Conservation (phyloP, 331 rosid species). For the Pyracantha coccinea region DNA sequence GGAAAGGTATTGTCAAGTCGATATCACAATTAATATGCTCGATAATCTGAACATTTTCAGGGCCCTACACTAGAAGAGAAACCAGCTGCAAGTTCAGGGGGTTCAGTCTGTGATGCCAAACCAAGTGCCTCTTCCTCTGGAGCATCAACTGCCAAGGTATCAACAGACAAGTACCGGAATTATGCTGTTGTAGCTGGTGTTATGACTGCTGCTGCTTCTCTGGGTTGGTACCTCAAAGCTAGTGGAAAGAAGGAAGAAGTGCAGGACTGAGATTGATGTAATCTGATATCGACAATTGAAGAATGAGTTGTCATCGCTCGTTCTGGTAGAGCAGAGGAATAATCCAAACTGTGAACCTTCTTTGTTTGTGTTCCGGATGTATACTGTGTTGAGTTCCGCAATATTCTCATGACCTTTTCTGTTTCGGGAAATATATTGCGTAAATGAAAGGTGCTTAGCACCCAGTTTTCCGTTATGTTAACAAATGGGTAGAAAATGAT, state of each 20-base stretch:
- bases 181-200: conserved; percentile 87
- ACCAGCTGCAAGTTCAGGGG: conserved; percentile 38
- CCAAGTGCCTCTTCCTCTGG: conserved; percentile 44
- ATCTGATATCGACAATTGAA: background rate
- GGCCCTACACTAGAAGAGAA: conserved; percentile 74
- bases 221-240: conserved; percentile 89
- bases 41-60: conserved; percentile 27
- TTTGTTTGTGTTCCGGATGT: background rate
- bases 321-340: conserved; percentile 1
- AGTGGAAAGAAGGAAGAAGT: conserved; percentile 84
- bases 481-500: background rate
- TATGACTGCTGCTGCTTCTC: conserved; percentile 44
- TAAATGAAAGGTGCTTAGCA: background rate
- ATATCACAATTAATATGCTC: conserved; percentile 4
- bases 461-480: background rate
- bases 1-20: background rate
- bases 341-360: background rate
- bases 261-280: conserved; percentile 50
- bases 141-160: conserved; percentile 53
- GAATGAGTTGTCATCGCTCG: background rate
- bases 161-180: conserved; percentile 77
- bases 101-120: conserved; percentile 48
- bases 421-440: background rate
- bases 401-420: background rate
- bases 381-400: conserved; percentile 2